Evolutionary conservation across 1,139 yeast genomes (phyloP), one percentile per base, ranked within the genome.

Genomic region (Saccharomyces hybrid): DNA sequence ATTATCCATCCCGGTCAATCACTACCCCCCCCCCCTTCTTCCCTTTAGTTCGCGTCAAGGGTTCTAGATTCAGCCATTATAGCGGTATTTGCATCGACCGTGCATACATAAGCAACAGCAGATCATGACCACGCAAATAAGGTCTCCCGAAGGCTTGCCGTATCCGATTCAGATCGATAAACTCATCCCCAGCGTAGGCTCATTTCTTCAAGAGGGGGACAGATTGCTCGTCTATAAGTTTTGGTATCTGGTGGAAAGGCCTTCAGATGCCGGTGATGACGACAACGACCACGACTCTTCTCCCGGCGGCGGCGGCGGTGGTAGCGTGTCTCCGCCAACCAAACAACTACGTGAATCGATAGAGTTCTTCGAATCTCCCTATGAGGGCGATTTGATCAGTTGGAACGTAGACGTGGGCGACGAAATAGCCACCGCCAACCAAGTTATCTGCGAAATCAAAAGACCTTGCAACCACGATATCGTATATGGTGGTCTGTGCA

Each of bases 401-500:
- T 73, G 90, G 61, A 67, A 73, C 42, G 78, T 88, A 5, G 67
- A 71, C 4, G 75, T 75, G 1, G 84, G 87, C 48, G 88, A 87
- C 59, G 83, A 81, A 59, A 75, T 91, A 7, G 73, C 75, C 24
- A 80, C 80, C 58, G 63, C 77, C 26, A 79, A 78, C 4, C 74
- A 76, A 5, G 74, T 73, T 4, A 73, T 90, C 28, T 78, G 84
- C 46, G 73, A 77, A 50, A 78, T 93, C 14, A 71, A 75, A 49
- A 97, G 95, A 67, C 91, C 95, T 0, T 93, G 99, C 66, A 78
- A 89, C 9, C 99, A 93, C 69, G 83, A 95, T 0, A 93, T 95
- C n/a, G 97, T 93, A 63, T 93, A 86, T 66, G 96, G 96, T 16
- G 99, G 99, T 0, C 75, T 93, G 49, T 93, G 99, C 74, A 98